Evolutionary conservation across 371 early-diverging fungal species (phyloP).

Genomic region (Lichtheimia ornata): DNA sequence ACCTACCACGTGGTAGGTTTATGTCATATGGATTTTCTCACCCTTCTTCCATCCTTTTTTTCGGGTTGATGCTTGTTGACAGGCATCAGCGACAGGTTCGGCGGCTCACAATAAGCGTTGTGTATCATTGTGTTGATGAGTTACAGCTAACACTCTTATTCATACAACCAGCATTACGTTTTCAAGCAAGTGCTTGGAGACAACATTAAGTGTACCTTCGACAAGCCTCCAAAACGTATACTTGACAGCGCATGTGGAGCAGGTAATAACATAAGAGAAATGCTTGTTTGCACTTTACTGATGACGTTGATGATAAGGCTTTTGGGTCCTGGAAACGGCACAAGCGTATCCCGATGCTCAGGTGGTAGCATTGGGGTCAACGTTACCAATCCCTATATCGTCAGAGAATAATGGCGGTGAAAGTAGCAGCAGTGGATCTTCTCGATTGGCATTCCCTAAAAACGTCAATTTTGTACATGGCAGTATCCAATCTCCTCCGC

Average conservation of each 20-base stretch:
- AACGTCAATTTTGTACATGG: constrained; percentile 31
- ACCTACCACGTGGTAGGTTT: no score
- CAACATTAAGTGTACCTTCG: constrained; percentile 16
- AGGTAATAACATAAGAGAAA: constrained; percentile 11
- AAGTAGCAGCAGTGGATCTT: background rate
- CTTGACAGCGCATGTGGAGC: constrained; percentile 33
- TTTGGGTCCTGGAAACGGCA: constrained; percentile 29
- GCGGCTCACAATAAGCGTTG: no score
- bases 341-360: constrained; percentile 27
- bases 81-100: no score
- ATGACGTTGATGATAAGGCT: constrained; percentile 4
- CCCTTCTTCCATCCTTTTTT: no score
- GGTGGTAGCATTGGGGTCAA: constrained; percentile 31
- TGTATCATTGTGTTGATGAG: no score
- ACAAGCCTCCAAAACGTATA: constrained; percentile 18
- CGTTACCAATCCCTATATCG: constrained; percentile 2
- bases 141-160: background rate
- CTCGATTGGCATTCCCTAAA: background rate
- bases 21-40: no score
- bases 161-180: constrained; percentile 28
- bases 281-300: background rate
- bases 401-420: background rate
- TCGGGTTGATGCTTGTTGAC: no score
- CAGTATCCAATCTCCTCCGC: constrained; percentile 19
- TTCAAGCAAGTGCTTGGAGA: constrained; percentile 31